A percentile compares a stretch with the other conserved stretches of the same genome.
Evolutionary conservation across 2,329 filamentous ascomycete species (phyloP).

Genomic region (Byssothecium circinans): DNA sequence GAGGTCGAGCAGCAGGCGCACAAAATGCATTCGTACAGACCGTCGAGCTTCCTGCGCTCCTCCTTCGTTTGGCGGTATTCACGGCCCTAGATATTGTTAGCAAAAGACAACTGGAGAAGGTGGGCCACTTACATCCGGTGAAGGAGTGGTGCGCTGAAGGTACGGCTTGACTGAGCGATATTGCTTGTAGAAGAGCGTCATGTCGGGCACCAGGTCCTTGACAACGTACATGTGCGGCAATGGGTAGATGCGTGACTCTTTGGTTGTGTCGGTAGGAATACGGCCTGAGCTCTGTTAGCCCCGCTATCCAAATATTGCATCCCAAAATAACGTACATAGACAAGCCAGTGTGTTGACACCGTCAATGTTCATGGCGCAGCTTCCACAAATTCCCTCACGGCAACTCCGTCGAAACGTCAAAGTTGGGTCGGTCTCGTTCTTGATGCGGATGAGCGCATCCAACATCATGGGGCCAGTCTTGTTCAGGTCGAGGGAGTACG

Average conservation of each 20-base stretch:
- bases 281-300: constrained; percentile 64
- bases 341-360: constrained; percentile 97
- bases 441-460: constrained; percentile 95
- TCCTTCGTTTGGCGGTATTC: constrained; percentile 89
- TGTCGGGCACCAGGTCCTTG: constrained; percentile 96
- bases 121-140: constrained; percentile 70
- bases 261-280: constrained; percentile 78
- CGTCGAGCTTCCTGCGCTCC: constrained; percentile 95
- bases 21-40: constrained; percentile 98
- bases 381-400: constrained; percentile 97
- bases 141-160: constrained; percentile 83
- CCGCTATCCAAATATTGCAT: not conserved
- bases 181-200: constrained; percentile 99
- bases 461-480: constrained; percentile 99
- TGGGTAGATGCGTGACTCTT: constrained; percentile 93
- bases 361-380: constrained; percentile 99
- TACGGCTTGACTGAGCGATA: constrained; percentile 99
- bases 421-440: constrained; percentile 98
- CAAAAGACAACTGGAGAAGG: not conserved
- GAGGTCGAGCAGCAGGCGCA: constrained; percentile 99
- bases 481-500: constrained; percentile 92
- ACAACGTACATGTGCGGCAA: constrained; percentile 98
- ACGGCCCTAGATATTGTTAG: constrained; percentile 66
- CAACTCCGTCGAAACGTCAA: constrained; percentile 95
- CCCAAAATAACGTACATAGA: constrained; percentile 70